Evolutionary conservation across 106 monocot genomes (phyloP), one percentile per base, ranked within the genome.

Genomic region (Acanthochlamys bracteata): DNA sequence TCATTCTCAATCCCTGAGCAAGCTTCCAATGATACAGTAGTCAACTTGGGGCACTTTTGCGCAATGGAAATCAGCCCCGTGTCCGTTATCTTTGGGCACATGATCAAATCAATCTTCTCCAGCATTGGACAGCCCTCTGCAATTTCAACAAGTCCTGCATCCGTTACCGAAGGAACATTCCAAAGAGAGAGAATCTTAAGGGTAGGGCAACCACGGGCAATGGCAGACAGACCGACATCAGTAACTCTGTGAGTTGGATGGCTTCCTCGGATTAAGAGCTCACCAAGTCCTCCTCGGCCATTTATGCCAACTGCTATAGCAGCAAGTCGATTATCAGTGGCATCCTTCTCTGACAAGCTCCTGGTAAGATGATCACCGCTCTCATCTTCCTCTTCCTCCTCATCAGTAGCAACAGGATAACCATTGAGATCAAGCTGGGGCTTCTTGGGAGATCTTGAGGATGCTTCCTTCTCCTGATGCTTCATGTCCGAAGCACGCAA

Each of bases 31-130:
- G 51, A 57, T 19, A 95, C 49, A 41, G 82, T 68, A 10, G 23
- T 63, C 66, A 95, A 45, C 21, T 84, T 79, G 0, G 82, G 84
- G 75, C 94, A 95, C 26, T 77, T 86, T 55, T 74, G n/a, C 4
- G 94, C 90, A 62, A 90, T 66, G 4, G 74, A 86, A n/a, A 71
- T 63, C 57, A 95, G 62, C 23, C 89, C 84, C 73, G 81, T 79
- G 66, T 86, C 86, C 0, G 94, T 61, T 59, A 95, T 71, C 23
- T 69, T 57, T 12, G 86, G 84, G 70, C 94, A 95, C 20, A 58
- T 39, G 54, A 42, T 64, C 24, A 95, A 73, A 17, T 86, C 81
- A 7, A 95, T 76, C 69, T 76, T 84, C 68, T 90, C 94, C 41
- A 95, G 55, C 52, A 75, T 39, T 22, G 86, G 82, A 41, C 94